Conservation (phyloP, 2,329 filamentous ascomycete genomes). For the Xylaria arbuscula region DNA sequence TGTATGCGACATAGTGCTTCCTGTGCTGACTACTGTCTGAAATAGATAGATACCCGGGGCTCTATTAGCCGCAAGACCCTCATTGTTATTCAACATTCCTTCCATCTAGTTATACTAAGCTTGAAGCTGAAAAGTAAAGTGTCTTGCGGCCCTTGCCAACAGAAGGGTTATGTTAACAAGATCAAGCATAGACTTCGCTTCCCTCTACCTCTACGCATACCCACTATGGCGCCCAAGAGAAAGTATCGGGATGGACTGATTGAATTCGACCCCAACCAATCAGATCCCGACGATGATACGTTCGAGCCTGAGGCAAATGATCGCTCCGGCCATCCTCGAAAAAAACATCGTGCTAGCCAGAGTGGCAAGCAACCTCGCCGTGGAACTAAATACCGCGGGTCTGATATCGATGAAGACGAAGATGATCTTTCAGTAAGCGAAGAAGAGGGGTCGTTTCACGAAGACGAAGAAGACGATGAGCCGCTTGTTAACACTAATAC, state of each 20-base stretch:
- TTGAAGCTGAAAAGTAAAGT: conserved; percentile 18
- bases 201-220: conserved; percentile 3
- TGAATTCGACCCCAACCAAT: conserved; percentile 73
- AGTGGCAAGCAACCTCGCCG: conserved; percentile 47
- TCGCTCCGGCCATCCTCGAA: conserved; percentile 50
- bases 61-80: conserved; percentile 8
- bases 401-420: conserved; percentile 71
- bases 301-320: conserved; percentile 65
- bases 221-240: conserved; percentile 62
- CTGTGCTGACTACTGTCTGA: conserved; percentile 22
- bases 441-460: conserved; percentile 60
- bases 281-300: conserved; percentile 73
- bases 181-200: conserved; percentile 14
- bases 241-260: conserved; percentile 62
- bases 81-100: neutral
- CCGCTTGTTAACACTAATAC: conserved; percentile 54
- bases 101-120: neutral
- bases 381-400: conserved; percentile 62
- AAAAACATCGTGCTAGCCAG: conserved; percentile 56
- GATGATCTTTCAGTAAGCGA: conserved; percentile 64
- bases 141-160: neutral
- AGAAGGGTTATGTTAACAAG: conserved; percentile 9
- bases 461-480: conserved; percentile 47
- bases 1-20: neutral
- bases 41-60: conserved; percentile 3